Evolutionary conservation across 1,284 basidiomycete species (phyloP), one percentile per base, ranked within the genome.

Genomic region (Ganoderma meredithae): DNA sequence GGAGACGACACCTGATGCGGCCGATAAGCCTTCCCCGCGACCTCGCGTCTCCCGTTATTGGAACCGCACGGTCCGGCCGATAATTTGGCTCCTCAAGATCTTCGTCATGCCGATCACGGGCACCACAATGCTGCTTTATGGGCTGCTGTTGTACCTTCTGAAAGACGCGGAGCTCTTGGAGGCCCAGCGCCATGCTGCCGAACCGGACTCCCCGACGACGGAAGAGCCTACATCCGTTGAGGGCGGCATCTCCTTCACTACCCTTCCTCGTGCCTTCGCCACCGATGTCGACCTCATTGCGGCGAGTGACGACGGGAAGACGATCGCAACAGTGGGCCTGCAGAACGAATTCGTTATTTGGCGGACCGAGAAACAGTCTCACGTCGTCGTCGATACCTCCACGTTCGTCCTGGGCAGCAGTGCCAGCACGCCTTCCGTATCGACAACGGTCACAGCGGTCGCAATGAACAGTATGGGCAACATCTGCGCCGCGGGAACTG

Each of bases 81-180:
- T 94, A 8, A 81, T 91, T 60, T 93, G 94, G 88, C 80, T 95
- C 44, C 75, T 93, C 76, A 95, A 94, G 80, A 92, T 96, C 69
- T 90, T 98, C 76, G 82, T 96, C 1, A 79, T 95, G 0, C 97
- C 97, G 0, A 97, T 98, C 76, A 87, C 89, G 1, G 84, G 85
- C 1, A 97, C 96, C 0, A 93, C 93, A 3, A 82, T 86, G 41
- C 79, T 88, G 1, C 84, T 99, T 3, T 98, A 94, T 78, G 84
- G 87, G 9, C 81, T 99, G 25, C 82, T 98, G 15, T 85, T 95
- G n/a, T 97, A 97, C 77, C 85, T 99, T 1, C 83, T 98, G 68
- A 97, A 97, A 81, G 93, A 98, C 72, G 90, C 95, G 0, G 96
- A 99, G 69, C 86, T 96, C 1, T 86, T 98, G 17, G 96, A 97